Evolutionary conservation across 1,139 yeast genomes (phyloP).

Genomic region (Geotrichum candidum): DNA sequence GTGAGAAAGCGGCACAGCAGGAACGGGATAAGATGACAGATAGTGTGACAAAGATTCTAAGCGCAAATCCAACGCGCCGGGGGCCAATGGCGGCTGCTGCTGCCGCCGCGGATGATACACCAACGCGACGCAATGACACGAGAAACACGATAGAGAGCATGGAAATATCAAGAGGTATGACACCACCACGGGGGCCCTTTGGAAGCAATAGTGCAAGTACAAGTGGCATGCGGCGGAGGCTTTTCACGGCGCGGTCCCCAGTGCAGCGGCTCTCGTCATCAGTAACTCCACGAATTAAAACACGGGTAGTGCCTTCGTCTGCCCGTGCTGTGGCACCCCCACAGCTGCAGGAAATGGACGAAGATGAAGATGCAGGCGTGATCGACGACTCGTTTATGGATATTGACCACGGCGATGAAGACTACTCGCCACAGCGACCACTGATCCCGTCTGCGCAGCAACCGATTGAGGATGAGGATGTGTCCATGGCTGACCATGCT

Average conservation of each 20-base stretch:
- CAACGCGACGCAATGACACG: constrained; percentile 3
- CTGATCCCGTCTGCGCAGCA: constrained; percentile 13
- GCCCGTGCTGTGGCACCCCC: background rate
- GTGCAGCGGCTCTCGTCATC: constrained; percentile 22
- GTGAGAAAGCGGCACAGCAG: background rate
- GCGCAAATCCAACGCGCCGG: background rate
- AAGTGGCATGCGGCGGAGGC: constrained; percentile 6
- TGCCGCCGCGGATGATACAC: background rate
- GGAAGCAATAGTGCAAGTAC: constrained; percentile 4
- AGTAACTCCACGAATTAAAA: constrained; percentile 13
- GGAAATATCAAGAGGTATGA: constrained; percentile 3
- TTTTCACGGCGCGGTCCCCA: constrained; percentile 19
- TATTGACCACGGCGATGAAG: background rate
- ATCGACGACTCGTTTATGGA: constrained; percentile 8
- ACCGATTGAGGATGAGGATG: background rate
- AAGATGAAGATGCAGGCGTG: background rate
- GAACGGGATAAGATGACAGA: background rate
- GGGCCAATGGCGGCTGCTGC: background rate
- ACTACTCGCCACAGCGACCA: constrained; percentile 12
- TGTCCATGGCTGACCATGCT: constrained; percentile 14
- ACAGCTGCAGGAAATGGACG: background rate
- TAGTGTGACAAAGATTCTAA: background rate
- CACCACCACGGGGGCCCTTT: background rate
- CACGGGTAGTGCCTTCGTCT: background rate
- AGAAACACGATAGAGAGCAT: constrained; percentile 2